These are phyloP conservation scores for Thuja plicata DNA, from an alignment of 83 land plant species.

Conservation along the genomic window DNA sequence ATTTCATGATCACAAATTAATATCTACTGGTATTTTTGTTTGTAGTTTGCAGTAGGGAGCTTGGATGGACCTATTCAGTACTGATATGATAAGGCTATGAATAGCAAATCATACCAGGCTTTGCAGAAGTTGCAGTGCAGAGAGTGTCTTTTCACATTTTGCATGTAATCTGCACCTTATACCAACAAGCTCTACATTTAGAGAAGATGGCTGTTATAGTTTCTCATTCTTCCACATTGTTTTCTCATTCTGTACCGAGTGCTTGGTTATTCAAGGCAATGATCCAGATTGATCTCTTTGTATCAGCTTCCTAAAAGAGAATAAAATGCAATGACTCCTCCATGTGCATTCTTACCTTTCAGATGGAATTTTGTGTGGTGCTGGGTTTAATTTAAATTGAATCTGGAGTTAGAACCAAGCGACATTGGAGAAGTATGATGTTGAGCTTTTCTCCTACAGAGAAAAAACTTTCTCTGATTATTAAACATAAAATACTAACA, in stretches of 20 bases:
- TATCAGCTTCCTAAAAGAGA: neutral
- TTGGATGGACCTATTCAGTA: conserved; percentile 84
- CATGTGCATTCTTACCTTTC: neutral
- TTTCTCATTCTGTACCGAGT: neutral
- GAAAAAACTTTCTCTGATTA: neutral
- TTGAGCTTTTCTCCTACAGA: neutral
- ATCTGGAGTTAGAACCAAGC: neutral
- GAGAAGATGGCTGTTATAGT: neutral
- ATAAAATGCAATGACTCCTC: neutral
- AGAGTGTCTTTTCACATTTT: neutral
- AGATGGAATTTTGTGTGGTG: neutral
- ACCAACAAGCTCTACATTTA: neutral
- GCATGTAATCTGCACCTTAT: neutral
- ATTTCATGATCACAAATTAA: neutral
- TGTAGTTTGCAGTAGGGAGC: conserved; percentile 87
- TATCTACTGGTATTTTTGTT: neutral
- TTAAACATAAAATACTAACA: neutral
- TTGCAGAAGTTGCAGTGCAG: conserved; percentile 4
- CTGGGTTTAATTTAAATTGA: neutral
- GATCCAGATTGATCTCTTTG: neutral
- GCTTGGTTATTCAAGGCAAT: neutral
- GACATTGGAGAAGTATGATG: neutral
- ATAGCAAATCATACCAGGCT: neutral
- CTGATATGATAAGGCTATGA: conserved; percentile 17
- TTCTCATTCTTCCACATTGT: neutral